These are phyloP conservation scores for Phlyctochytrium arcticum DNA, from an alignment of 192 early-diverging fungal species.

Conservation along the genomic window DNA sequence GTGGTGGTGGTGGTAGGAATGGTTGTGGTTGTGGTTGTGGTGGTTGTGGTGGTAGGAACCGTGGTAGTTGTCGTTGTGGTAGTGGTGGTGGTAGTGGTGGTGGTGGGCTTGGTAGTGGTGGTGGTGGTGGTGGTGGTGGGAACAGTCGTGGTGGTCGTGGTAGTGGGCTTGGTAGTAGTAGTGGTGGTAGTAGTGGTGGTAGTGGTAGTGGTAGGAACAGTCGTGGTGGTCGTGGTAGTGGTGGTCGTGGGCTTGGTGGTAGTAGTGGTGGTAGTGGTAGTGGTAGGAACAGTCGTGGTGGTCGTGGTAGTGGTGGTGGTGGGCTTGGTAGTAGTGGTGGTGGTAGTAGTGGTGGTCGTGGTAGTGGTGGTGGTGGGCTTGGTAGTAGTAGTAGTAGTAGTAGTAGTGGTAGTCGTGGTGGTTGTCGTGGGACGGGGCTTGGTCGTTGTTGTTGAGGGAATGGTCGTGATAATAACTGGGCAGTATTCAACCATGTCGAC, in stretches of 20 bases:
- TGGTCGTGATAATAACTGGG: background rate
- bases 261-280: background rate
- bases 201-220: background rate
- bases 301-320: background rate
- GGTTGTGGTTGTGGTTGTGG: background rate
- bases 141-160: slow-evolving; percentile 1
- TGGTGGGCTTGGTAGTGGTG: slow-evolving; percentile 6
- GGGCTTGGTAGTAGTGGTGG: background rate
- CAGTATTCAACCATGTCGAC: slow-evolving; percentile 31
- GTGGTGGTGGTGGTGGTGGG: background rate
- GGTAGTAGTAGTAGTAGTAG: slow-evolving; percentile 1
- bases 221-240: slow-evolving; percentile 11
- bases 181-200: slow-evolving; percentile 13
- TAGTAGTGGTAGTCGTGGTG: background rate
- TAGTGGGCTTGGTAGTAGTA: slow-evolving; percentile 12
- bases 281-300: background rate
- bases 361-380: slow-evolving; percentile 20
- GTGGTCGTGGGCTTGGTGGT: slow-evolving; percentile 2
- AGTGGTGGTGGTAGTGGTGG: background rate
- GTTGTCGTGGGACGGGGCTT: background rate
- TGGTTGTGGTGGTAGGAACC: background rate
- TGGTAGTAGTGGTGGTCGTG: slow-evolving; percentile 20
- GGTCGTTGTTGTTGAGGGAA: background rate
- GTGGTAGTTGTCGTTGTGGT: background rate
- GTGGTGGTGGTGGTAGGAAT: background rate